Percentiles rank a stretch among this genome's conserved stretches.
Conservation (phyloP, 345 rosid species). For the Ceriops zippeliana region DNA sequence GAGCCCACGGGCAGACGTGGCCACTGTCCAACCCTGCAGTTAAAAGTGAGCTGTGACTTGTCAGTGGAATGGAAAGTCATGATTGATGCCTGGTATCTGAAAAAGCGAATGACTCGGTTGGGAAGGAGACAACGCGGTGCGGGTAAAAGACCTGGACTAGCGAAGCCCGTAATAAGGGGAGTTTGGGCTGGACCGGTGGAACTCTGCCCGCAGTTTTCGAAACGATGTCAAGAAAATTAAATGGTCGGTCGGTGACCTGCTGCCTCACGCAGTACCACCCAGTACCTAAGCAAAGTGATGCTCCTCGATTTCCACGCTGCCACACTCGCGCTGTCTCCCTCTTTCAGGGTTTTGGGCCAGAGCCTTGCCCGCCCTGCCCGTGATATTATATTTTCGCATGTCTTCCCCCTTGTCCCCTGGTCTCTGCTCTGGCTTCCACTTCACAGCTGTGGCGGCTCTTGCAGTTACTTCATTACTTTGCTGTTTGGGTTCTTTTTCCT, state of each 20-base stretch:
- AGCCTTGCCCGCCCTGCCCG: neutral
- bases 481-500: neutral
- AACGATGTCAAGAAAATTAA: neutral
- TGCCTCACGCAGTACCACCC: constrained; percentile 1
- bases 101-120: no score
- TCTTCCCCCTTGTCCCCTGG: neutral
- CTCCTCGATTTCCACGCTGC: constrained; percentile 21
- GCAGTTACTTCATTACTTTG: neutral
- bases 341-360: neutral
- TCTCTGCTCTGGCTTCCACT: neutral
- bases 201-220: neutral
- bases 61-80: no score
- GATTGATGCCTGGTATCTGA: no score
- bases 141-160: no score
- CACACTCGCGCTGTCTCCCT: neutral
- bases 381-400: neutral
- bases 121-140: no score
- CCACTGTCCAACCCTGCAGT: no score
- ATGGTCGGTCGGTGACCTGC: constrained; percentile 6
- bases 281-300: neutral
- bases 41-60: no score
- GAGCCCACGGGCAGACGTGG: no score
- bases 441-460: neutral
- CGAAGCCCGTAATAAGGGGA: neutral
- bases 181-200: neutral